These are phyloP conservation scores for Leucogyrophana mollusca DNA, from an alignment of 768 basidiomycete genomes.

Conservation along the genomic window DNA sequence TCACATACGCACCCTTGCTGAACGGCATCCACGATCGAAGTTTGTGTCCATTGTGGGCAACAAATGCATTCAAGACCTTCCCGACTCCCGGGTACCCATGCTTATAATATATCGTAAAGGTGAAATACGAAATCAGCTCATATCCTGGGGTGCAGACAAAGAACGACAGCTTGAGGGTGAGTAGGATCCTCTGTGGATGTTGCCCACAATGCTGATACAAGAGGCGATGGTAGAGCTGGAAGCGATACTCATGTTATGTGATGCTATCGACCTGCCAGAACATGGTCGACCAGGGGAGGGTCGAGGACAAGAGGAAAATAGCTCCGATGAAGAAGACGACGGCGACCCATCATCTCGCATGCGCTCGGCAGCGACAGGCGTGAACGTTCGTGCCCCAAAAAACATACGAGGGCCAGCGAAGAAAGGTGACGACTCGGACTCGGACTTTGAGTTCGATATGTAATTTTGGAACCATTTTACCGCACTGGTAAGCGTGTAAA, in stretches of 20 bases:
- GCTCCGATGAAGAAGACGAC: constrained; percentile 46
- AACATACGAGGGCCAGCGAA: constrained; percentile 50
- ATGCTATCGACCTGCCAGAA: constrained; percentile 61
- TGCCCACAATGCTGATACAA: constrained; percentile 4
- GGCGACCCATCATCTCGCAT: constrained; percentile 51
- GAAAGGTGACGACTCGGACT: constrained; percentile 71
- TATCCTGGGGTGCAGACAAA: constrained; percentile 80
- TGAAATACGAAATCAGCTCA: constrained; percentile 83
- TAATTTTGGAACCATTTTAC: constrained; percentile 26
- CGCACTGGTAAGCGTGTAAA: too few relatives aligned
- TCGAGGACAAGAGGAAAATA: constrained; percentile 35
- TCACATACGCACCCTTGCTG: constrained; percentile 71
- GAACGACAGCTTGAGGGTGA: constrained; percentile 78
- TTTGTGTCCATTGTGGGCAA: constrained; percentile 94
- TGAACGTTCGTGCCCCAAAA: constrained; percentile 49
- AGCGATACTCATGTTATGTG: constrained; percentile 61
- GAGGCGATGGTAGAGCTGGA: constrained; percentile 60
- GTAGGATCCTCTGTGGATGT: constrained; percentile 13
- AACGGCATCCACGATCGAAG: constrained; percentile 87
- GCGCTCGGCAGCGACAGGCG: constrained; percentile 57
- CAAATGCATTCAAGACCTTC: constrained; percentile 96
- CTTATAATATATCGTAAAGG: constrained; percentile 90
- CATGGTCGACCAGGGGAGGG: constrained; percentile 30
- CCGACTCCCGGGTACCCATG: constrained; percentile 88
- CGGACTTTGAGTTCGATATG: constrained; percentile 75